phyloP scores from a whole-genome alignment of 805 yeast species.

The Naumovozyma dairenensis region DNA sequence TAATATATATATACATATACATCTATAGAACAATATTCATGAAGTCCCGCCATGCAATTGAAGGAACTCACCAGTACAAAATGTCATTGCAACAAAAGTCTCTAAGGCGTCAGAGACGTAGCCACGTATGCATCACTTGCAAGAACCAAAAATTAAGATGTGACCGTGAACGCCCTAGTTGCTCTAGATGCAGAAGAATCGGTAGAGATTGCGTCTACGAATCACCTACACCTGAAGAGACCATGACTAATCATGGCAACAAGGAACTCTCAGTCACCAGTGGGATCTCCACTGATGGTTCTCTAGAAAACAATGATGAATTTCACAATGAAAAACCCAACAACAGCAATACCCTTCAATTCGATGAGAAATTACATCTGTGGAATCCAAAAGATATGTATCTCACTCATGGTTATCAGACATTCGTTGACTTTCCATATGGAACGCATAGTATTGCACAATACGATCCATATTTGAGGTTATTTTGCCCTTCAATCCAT shows the following conservation, averaged over 20 bases:
- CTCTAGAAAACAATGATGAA: not conserved
- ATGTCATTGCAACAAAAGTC: not conserved
- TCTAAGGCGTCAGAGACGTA: conserved; percentile 1
- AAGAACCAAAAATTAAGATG: conserved; percentile 8
- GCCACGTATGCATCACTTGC: conserved; percentile 7
- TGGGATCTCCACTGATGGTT: not conserved
- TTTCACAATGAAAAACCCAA: too few relatives aligned
- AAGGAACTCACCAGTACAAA: too few relatives aligned
- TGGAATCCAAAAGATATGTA: conserved; percentile 8
- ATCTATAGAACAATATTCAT: too few relatives aligned
- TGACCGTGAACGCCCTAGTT: conserved; percentile 8
- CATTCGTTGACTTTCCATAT: conserved; percentile 8
- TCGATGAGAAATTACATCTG: conserved; percentile 1
- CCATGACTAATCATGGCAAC: not conserved
- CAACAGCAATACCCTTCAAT: not conserved
- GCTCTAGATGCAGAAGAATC: conserved; percentile 6
- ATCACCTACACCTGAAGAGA: not conserved
- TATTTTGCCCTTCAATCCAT: conserved; percentile 5
- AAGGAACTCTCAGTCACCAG: not conserved
- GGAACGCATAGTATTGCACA: conserved; percentile 7
- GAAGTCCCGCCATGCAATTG: too few relatives aligned
- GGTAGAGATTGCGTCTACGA: conserved; percentile 1
- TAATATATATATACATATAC: too few relatives aligned
- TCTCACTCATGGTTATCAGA: conserved; percentile 3
- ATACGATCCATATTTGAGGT: conserved; percentile 5